Percentiles rank a stretch among this genome's conserved stretches.
Conservation (phyloP, 2,329 filamentous ascomycete genomes). For the Tetracladium maxilliforme region DNA sequence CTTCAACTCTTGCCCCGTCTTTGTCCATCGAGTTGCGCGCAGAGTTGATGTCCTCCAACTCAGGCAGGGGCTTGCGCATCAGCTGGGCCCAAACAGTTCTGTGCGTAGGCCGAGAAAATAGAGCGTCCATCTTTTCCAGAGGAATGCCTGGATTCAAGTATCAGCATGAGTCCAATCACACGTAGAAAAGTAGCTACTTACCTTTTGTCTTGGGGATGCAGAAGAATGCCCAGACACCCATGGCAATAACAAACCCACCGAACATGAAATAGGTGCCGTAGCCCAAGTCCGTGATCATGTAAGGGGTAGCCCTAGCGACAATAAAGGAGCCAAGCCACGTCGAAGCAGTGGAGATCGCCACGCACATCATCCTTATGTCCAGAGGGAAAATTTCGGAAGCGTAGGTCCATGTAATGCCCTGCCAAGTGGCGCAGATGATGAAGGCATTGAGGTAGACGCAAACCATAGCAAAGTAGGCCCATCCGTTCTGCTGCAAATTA, state of each 20-base stretch:
- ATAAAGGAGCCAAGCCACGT: constrained; percentile 54
- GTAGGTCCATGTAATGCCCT: constrained; percentile 62
- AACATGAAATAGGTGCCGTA: constrained; percentile 60
- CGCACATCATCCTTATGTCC: constrained; percentile 53
- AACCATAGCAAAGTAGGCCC: constrained; percentile 46
- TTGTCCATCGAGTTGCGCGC: too few species aligned
- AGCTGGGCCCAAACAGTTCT: too few species aligned
- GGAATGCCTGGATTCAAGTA: too few species aligned
- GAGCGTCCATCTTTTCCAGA: constrained; percentile 47
- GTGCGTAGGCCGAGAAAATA: constrained; percentile 24
- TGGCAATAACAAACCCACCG: constrained; percentile 42
- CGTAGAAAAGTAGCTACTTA: constrained; percentile 7
- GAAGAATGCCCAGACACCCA: constrained; percentile 44
- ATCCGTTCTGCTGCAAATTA: constrained; percentile 15
- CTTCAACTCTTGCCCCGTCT: too few species aligned
- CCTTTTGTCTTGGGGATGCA: constrained; percentile 52
- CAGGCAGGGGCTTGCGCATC: too few species aligned
- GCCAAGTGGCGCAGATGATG: constrained; percentile 59
- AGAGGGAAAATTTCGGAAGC: constrained; percentile 65
- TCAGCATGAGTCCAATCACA: not conserved
- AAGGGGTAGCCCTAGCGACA: constrained; percentile 50
- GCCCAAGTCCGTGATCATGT: constrained; percentile 44
- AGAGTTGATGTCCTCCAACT: not conserved
- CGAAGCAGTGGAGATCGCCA: constrained; percentile 55
- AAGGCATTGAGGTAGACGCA: constrained; percentile 65